These are phyloP conservation scores for Neurospora sp. DNA, from an alignment of 495 filamentous ascomycete species.

Conservation along the genomic window DNA sequence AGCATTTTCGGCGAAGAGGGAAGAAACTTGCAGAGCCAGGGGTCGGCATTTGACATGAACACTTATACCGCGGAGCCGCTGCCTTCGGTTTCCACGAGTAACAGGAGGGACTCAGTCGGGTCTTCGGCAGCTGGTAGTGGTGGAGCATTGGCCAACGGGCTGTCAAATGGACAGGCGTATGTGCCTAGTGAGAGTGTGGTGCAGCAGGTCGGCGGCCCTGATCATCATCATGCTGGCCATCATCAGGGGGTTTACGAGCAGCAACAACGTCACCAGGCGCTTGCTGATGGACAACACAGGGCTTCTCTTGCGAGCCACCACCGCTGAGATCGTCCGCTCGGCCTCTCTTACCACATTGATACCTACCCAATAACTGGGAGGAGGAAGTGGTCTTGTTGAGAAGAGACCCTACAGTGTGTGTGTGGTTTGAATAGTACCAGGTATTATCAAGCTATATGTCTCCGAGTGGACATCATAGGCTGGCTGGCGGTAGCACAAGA, in stretches of 20 bases:
- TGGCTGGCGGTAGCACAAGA: not conserved
- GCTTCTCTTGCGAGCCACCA: not conserved
- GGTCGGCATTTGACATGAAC: conserved; percentile 10
- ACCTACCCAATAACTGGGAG: not conserved
- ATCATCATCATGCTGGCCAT: not conserved
- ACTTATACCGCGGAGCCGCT: conserved; percentile 14
- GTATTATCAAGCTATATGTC: not conserved
- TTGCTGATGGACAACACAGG: not conserved
- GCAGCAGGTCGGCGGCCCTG: not conserved
- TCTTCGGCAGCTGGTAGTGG: conserved; percentile 4
- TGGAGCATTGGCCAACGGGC: conserved; percentile 1
- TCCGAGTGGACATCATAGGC: not conserved
- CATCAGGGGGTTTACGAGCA: not conserved
- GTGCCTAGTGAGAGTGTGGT: conserved; percentile 11
- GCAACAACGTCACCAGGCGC: not conserved
- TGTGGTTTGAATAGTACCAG: not conserved
- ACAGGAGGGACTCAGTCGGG: conserved; percentile 11
- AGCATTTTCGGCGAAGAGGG: conserved; percentile 13
- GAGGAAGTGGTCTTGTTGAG: not conserved
- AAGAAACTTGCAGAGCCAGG: conserved; percentile 14
- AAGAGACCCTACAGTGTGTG: not conserved
- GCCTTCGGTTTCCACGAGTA: not conserved
- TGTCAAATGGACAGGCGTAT: conserved; percentile 19
- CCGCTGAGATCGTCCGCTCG: not conserved
- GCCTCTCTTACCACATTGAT: not conserved